phyloP scores from a whole-genome alignment of 352 stramenopile species.

The Hyaloperonospora brassicae region DNA sequence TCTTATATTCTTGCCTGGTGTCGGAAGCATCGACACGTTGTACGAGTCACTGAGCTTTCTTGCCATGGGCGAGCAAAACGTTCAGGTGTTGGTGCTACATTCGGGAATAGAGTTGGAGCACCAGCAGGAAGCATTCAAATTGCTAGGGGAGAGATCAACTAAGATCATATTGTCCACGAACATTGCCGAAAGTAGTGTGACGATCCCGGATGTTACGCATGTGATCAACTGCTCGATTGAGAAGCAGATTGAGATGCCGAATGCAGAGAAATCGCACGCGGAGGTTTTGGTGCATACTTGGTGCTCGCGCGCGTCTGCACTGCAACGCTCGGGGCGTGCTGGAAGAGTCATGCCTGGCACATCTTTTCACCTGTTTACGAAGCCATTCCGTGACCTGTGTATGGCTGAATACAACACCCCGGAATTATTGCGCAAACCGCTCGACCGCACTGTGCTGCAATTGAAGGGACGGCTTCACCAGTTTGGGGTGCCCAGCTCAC shows the following conservation, averaged over 20 bases:
- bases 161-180: constrained; percentile 96
- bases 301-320: constrained; percentile 90
- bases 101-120: constrained; percentile 69
- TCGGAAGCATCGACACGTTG: constrained; percentile 88
- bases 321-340: constrained; percentile 81
- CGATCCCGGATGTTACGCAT: constrained; percentile 90
- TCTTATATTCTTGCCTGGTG: constrained; percentile 94
- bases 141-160: constrained; percentile 35
- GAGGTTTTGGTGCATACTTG: constrained; percentile 82
- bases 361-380: constrained; percentile 85
- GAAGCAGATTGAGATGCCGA: constrained; percentile 81
- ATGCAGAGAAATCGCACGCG: constrained; percentile 48
- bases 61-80: constrained; percentile 21
- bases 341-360: constrained; percentile 89
- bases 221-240: constrained; percentile 83
- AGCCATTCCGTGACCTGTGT: constrained; percentile 52
- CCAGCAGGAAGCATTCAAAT: constrained; percentile 60
- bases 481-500: constrained; percentile 59
- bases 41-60: constrained; percentile 61
- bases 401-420: constrained; percentile 79
- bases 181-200: constrained; percentile 95
- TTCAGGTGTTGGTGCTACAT: constrained; percentile 56
- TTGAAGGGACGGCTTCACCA: constrained; percentile 64
- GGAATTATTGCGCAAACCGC: constrained; percentile 72
- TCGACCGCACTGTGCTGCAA: constrained; percentile 74